Conservation (phyloP, 805 yeast genomes). For the Pichia paraexigua region DNA sequence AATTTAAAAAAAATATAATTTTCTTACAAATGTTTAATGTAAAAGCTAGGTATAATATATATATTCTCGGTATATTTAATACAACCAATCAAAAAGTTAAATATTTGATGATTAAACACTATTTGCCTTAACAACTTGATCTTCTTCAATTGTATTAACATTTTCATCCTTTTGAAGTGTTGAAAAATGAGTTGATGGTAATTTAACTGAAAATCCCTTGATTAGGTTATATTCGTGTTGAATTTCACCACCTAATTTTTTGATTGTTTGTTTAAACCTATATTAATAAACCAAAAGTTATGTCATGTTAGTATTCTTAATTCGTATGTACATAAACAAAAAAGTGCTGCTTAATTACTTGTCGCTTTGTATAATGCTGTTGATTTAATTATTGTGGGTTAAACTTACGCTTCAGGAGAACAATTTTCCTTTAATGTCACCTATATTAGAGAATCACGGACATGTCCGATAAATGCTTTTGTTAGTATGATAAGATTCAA, state of each 20-base stretch:
- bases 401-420: constrained; percentile 3
- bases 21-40: too few species aligned
- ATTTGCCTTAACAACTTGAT: constrained; percentile 49
- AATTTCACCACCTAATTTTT: constrained; percentile 51
- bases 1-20: too few species aligned
- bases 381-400: not conserved
- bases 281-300: not conserved
- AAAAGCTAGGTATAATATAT: not conserved
- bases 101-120: constrained; percentile 1
- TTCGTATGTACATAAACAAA: not conserved
- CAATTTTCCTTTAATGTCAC: constrained; percentile 8
- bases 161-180: constrained; percentile 41
- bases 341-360: too few species aligned
- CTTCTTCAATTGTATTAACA: constrained; percentile 59
- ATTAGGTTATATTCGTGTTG: constrained; percentile 54
- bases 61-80: too few species aligned
- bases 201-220: constrained; percentile 55
- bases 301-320: not conserved
- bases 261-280: constrained; percentile 40
- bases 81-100: not conserved
- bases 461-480: not conserved
- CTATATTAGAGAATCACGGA: not conserved
- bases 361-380: too few species aligned
- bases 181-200: constrained; percentile 46
- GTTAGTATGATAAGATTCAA: not conserved